These are phyloP conservation scores for Tolypocladium tropicale DNA, from an alignment of 2,329 filamentous ascomycete species.

Conservation along the genomic window DNA sequence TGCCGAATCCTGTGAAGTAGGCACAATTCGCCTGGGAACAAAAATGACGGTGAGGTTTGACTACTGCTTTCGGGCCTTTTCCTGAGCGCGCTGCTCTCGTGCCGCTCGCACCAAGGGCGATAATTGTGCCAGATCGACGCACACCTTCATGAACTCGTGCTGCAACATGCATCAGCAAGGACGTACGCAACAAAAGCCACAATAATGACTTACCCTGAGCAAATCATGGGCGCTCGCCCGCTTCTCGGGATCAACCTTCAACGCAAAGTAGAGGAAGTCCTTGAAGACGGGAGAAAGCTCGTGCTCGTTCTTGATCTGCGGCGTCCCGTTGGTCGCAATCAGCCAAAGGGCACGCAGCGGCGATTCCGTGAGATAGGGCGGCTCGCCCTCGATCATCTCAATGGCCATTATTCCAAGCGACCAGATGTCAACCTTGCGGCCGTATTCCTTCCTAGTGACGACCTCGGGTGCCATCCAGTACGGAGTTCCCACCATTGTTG, in stretches of 20 bases:
- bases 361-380: slow-evolving; percentile 91
- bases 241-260: slow-evolving; percentile 97
- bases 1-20: background rate
- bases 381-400: slow-evolving; percentile 98
- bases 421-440: slow-evolving; percentile 98
- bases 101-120: slow-evolving; percentile 82
- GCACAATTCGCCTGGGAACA: background rate
- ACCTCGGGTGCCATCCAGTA: slow-evolving; percentile 99
- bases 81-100: slow-evolving; percentile 72
- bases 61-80: slow-evolving; percentile 59
- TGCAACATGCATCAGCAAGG: slow-evolving; percentile 23
- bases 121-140: slow-evolving; percentile 64
- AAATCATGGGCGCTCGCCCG: slow-evolving; percentile 90
- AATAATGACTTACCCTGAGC: slow-evolving; percentile 57
- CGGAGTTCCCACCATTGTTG: slow-evolving; percentile 96
- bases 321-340: slow-evolving; percentile 94
- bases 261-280: slow-evolving; percentile 84
- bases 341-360: slow-evolving; percentile 87
- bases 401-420: slow-evolving; percentile 98
- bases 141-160: slow-evolving; percentile 74
- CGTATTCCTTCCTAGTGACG: slow-evolving; percentile 94
- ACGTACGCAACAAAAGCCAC: background rate
- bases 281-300: slow-evolving; percentile 71
- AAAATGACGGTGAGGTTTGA: background rate
- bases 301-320: slow-evolving; percentile 86